Percentiles rank a stretch among this genome's conserved stretches.
Evolutionary conservation across 2,329 filamentous ascomycete species (phyloP).

Genomic region (Tolypocladium pustulatum): DNA sequence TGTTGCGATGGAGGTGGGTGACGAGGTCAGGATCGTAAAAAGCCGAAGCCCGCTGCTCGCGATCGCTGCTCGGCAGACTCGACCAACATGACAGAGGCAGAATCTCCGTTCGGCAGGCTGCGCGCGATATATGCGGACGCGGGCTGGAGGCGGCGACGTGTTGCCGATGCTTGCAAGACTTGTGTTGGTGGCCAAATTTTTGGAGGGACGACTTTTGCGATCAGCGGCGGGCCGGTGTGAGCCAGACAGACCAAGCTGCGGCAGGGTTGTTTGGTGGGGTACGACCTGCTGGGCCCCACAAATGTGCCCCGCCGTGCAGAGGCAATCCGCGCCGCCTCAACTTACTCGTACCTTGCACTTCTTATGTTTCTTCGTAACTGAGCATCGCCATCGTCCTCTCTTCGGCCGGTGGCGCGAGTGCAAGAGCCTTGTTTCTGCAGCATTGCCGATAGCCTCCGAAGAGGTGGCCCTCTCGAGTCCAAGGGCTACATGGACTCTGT

Average conservation of each 20-base stretch:
- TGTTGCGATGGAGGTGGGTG: not conserved
- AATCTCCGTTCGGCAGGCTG: not conserved
- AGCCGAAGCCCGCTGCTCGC: slow-evolving; percentile 1
- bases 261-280: slow-evolving; percentile 1
- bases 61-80: not conserved
- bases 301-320: not conserved
- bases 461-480: not conserved
- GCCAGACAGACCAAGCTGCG: not conserved
- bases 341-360: too few species aligned
- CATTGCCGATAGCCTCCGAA: not conserved
- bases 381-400: not conserved
- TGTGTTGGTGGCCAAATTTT: not conserved
- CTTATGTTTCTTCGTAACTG: too few species aligned
- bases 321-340: too few species aligned
- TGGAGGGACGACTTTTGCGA: not conserved
- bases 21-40: slow-evolving; percentile 1
- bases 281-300: not conserved
- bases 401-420: not conserved
- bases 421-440: not conserved
- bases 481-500: too few species aligned
- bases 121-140: not conserved
- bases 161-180: not conserved
- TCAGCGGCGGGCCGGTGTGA: not conserved
- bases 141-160: not conserved
- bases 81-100: slow-evolving; percentile 4